Base-by-base conservation (phyloP, 192 early-diverging fungal genomes). In the Umbelopsis vinacea region DNA sequence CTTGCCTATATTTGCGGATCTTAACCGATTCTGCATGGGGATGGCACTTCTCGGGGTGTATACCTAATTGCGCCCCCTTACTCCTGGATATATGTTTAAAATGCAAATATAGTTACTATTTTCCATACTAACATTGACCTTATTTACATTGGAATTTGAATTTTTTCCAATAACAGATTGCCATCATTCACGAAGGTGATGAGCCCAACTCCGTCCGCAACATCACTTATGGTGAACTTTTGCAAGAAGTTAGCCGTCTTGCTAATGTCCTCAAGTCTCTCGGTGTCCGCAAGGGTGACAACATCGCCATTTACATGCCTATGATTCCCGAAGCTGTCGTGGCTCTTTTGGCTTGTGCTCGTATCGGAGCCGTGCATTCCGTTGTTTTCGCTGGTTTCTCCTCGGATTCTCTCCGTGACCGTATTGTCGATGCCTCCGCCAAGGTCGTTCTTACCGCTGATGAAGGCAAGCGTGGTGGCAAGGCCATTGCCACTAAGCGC, bases 351-450 rank as follows among this genome's bases (percentile, higher is more conserved):
- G 97, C 96, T 50, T 98, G 97, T 74, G 94, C 97, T 7, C 85
- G 95, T 40, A 90, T 98, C 46, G 96, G 97, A 48, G 88, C 92
- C 21, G 85, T 98, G 9, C 97, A 98, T 84, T 90, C 91, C 11
- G 97, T 97, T 50, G 91, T 98, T 52, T 98, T 98, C 88, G 97
- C 97, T 12, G 96, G 97, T 38, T 98, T 98, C 82, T 95, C 93
- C 46, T 88, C 96, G 47, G 92, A 95, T 43, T 93, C 95, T 12
- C 86, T 98, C 24, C 92, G 94, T 48, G 95, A 97, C 81, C 94
- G 96, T 79, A 92, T 98, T 47, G 74, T 85, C 33, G 96, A 98
- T 71, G 93, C 92, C 38, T 78, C 82, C 43, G 91, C 92, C 71
- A 88, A 88, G 71, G 67, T 98, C 26, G 86, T 97, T 45, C 86